Conservation (phyloP, 805 yeast species). For the Ogataea parapolymorpha region DNA sequence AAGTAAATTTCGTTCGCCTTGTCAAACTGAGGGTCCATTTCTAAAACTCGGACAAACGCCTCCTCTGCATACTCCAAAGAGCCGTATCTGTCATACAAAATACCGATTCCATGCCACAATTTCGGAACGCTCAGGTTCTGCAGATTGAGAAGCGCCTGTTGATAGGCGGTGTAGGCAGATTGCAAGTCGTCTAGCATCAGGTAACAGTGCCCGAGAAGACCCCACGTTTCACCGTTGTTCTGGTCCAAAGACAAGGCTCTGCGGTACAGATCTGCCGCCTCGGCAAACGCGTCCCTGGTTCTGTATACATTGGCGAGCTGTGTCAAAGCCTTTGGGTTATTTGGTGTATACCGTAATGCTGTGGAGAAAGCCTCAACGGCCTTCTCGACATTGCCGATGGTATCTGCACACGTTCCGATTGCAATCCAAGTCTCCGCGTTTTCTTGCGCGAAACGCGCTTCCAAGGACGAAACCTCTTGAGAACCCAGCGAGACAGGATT, state of each 20-base stretch:
- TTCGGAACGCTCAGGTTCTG: constrained; percentile 94
- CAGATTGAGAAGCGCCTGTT: constrained; percentile 87
- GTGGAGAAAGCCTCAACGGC: constrained; percentile 88
- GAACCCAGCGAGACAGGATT: constrained; percentile 17
- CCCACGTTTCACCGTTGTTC: constrained; percentile 96
- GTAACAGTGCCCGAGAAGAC: constrained; percentile 92
- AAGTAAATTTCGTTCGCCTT: constrained; percentile 96
- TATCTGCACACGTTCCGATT: constrained; percentile 84
- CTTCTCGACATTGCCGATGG: constrained; percentile 81
- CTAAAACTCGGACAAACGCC: constrained; percentile 93
- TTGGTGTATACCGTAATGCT: constrained; percentile 81
- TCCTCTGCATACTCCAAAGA: constrained; percentile 97
- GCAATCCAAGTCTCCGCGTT: constrained; percentile 87
- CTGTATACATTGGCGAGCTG: constrained; percentile 87
- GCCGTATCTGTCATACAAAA: constrained; percentile 93
- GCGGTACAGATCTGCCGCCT: constrained; percentile 93
- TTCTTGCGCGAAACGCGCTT: constrained; percentile 40
- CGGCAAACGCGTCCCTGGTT: constrained; percentile 83
- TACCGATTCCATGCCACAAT: constrained; percentile 98
- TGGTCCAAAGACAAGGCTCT: constrained; percentile 77
- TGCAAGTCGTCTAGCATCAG: constrained; percentile 94
- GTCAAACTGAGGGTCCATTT: constrained; percentile 93
- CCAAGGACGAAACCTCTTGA: constrained; percentile 23
- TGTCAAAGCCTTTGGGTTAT: constrained; percentile 79
- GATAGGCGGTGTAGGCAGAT: constrained; percentile 94